These are phyloP conservation scores for Coprinopsis cinerea DNA, from an alignment of 768 basidiomycete species.

Conservation along the genomic window DNA sequence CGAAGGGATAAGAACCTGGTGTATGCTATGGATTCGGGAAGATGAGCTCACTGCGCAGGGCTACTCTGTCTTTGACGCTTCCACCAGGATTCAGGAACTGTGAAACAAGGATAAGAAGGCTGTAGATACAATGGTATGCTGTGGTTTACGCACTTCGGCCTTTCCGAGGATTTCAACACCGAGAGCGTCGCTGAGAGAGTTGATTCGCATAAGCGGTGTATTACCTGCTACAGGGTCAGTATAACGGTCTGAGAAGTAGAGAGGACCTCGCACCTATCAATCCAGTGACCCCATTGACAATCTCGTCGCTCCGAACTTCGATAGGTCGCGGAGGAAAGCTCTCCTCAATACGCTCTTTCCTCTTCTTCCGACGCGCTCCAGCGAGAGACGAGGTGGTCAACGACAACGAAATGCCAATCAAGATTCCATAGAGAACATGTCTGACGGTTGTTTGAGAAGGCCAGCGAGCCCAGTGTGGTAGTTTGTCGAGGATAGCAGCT, in stretches of 20 bases:
- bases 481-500: constrained; percentile 9
- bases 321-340: constrained; percentile 51
- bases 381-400: constrained; percentile 62
- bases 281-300: constrained; percentile 75
- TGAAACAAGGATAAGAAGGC: constrained; percentile 55
- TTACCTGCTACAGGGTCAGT: constrained; percentile 53
- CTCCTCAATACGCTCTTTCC: constrained; percentile 34
- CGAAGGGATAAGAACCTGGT: background rate
- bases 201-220: constrained; percentile 88
- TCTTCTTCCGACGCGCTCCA: constrained; percentile 45
- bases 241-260: background rate
- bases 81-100: constrained; percentile 97
- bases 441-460: constrained; percentile 30
- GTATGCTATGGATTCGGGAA: background rate
- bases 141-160: constrained; percentile 60
- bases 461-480: constrained; percentile 30
- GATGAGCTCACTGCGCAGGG: constrained; percentile 63
- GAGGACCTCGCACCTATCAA: constrained; percentile 59
- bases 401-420: constrained; percentile 75
- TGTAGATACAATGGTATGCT: too few species aligned
- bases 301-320: constrained; percentile 68
- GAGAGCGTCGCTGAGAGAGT: constrained; percentile 83
- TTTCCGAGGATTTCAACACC: constrained; percentile 95
- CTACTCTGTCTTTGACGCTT: constrained; percentile 97
- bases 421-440: constrained; percentile 38